Conservation (phyloP, 116 monocot genomes). For the Phalaenopsis hybrid region DNA sequence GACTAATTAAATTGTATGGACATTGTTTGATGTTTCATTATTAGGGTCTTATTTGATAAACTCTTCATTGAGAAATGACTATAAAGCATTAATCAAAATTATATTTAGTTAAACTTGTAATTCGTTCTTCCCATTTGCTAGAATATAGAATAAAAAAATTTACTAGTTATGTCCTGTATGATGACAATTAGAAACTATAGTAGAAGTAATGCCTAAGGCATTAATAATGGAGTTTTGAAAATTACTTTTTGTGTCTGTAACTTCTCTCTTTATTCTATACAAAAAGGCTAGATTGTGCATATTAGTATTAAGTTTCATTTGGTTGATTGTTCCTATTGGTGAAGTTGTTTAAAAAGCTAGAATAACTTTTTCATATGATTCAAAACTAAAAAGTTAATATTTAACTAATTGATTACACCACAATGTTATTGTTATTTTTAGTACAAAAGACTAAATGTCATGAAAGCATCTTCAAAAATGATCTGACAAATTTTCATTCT, state of each 20-base stretch:
- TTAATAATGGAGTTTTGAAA: background rate
- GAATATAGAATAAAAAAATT: background rate
- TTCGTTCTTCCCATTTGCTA: too few species aligned
- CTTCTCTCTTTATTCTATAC: background rate
- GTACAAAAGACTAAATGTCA: too few species aligned
- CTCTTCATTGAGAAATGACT: background rate
- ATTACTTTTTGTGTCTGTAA: background rate
- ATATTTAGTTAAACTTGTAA: background rate
- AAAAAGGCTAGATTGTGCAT: background rate
- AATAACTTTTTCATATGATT: too few species aligned
- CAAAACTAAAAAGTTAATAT: too few species aligned
- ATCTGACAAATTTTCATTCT: too few species aligned
- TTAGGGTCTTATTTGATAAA: background rate
- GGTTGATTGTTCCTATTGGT: too few species aligned
- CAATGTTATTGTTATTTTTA: too few species aligned
- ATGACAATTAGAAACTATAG: background rate
- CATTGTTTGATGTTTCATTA: too few species aligned
- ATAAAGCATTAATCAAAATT: background rate
- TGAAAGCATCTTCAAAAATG: too few species aligned
- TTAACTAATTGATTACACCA: too few species aligned
- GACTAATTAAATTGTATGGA: too few species aligned
- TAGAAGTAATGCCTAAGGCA: background rate
- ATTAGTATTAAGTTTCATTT: background rate
- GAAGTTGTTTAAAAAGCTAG: too few species aligned
- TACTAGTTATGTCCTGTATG: background rate